Conservation (phyloP, 164 flowering plant genomes). For the Vitis cinerea region DNA sequence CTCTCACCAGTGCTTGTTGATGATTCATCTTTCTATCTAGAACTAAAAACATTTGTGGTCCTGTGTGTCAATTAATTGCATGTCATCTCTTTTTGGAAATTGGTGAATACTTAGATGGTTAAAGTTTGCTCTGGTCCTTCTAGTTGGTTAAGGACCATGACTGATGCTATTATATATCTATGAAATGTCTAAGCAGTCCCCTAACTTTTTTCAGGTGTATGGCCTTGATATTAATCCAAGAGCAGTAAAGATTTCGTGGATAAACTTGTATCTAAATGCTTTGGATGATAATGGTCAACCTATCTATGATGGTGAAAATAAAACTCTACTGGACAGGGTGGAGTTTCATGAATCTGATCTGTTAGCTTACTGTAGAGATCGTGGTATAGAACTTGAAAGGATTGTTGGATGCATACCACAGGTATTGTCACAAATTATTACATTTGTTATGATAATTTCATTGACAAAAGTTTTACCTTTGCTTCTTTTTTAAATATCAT, state of each 20-base stretch:
- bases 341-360: slow-evolving; percentile 98
- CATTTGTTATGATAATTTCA: neutral
- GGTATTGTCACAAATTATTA: slow-evolving; percentile 37
- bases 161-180: too few species aligned
- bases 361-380: slow-evolving; percentile 77
- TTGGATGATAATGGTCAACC: slow-evolving; percentile 83
- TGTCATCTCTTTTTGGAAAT: neutral
- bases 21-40: neutral
- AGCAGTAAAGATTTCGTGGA: slow-evolving; percentile 91
- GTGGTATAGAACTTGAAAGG: slow-evolving; percentile 75
- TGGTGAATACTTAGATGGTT: neutral
- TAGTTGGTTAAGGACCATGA: neutral
- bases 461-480: neutral
- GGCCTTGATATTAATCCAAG: slow-evolving; percentile 99
- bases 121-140: neutral
- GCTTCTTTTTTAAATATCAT: neutral
- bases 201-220: slow-evolving; percentile 61
- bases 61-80: neutral
- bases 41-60: neutral
- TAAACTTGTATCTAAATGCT: slow-evolving; percentile 88
- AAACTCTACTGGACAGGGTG: slow-evolving; percentile 89
- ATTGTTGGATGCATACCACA: slow-evolving; percentile 99
- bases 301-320: slow-evolving; percentile 74
- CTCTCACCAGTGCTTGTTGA: too few species aligned
- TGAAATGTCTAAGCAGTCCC: neutral